These are phyloP conservation scores for Lachnellula cervina DNA, from an alignment of 2,329 filamentous ascomycete genomes.

Conservation along the genomic window DNA sequence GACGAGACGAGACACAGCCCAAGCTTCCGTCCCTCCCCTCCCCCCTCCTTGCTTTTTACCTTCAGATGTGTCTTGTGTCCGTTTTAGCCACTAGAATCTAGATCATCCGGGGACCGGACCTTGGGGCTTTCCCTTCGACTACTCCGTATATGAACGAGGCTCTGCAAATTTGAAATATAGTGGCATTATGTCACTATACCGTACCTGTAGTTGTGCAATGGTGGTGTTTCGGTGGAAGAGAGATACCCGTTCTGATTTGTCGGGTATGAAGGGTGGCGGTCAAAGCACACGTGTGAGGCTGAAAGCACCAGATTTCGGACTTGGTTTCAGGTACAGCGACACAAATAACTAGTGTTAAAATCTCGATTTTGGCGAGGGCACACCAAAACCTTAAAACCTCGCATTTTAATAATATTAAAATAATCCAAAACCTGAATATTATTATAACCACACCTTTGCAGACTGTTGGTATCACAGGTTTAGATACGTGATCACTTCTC, in stretches of 20 bases:
- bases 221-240: neutral
- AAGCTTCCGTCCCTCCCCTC: too few relatives aligned
- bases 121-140: too few relatives aligned
- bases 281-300: slow-evolving; percentile 2
- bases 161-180: neutral
- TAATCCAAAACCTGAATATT: too few relatives aligned
- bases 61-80: neutral
- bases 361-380: too few relatives aligned
- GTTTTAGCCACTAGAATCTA: neutral
- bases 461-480: too few relatives aligned
- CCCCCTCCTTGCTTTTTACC: neutral
- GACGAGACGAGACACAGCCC: neutral
- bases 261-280: neutral
- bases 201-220: neutral
- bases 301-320: neutral
- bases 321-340: neutral
- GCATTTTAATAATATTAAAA: too few relatives aligned
- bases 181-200: neutral
- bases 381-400: too few relatives aligned
- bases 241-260: neutral
- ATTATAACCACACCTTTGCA: too few relatives aligned
- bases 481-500: too few relatives aligned
- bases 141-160: too few relatives aligned
- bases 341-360: too few relatives aligned
- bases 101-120: too few relatives aligned